A percentile compares a stretch with the other conserved stretches of the same genome.
Conservation (phyloP, 2,329 filamentous ascomycete genomes). For the Byssochlamys sp. region DNA sequence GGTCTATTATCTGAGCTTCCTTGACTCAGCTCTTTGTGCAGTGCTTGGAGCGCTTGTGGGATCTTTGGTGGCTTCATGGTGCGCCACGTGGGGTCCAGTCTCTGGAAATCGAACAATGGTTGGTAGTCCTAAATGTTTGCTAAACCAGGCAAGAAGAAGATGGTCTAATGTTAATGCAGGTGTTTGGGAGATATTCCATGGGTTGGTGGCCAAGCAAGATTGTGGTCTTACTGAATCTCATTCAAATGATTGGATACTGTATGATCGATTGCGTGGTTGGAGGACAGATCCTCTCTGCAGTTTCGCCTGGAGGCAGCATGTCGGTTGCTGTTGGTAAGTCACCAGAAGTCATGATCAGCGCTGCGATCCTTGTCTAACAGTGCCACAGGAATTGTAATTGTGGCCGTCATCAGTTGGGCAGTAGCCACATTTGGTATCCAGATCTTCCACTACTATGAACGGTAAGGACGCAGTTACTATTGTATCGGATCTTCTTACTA, state of each 20-base stretch:
- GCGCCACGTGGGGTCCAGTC: slow-evolving; percentile 52
- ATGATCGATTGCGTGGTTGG: slow-evolving; percentile 57
- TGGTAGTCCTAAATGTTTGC: slow-evolving; percentile 5
- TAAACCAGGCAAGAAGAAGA: not conserved
- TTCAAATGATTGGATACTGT: slow-evolving; percentile 53
- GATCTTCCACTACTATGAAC: slow-evolving; percentile 59
- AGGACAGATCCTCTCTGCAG: slow-evolving; percentile 59
- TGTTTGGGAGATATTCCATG: slow-evolving; percentile 53
- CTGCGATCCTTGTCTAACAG: not conserved
- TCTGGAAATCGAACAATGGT: slow-evolving; percentile 55
- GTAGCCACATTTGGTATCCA: slow-evolving; percentile 60
- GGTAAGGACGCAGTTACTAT: slow-evolving; percentile 26
- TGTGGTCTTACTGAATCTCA: slow-evolving; percentile 53
- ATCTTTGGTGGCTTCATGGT: slow-evolving; percentile 48
- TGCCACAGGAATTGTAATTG: slow-evolving; percentile 47
- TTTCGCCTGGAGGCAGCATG: slow-evolving; percentile 49
- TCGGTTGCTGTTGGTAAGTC: slow-evolving; percentile 51
- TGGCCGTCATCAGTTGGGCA: slow-evolving; percentile 52
- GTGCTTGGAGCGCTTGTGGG: slow-evolving; percentile 51
- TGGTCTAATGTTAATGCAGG: slow-evolving; percentile 19
- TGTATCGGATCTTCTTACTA: slow-evolving; percentile 6
- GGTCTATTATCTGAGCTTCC: slow-evolving; percentile 49
- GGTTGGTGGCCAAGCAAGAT: slow-evolving; percentile 58
- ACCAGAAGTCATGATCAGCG: not conserved
- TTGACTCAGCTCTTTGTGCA: slow-evolving; percentile 47